Base-by-base conservation (phyloP, 768 basidiomycete species). In the Leccinum pellstonianum region DNA sequence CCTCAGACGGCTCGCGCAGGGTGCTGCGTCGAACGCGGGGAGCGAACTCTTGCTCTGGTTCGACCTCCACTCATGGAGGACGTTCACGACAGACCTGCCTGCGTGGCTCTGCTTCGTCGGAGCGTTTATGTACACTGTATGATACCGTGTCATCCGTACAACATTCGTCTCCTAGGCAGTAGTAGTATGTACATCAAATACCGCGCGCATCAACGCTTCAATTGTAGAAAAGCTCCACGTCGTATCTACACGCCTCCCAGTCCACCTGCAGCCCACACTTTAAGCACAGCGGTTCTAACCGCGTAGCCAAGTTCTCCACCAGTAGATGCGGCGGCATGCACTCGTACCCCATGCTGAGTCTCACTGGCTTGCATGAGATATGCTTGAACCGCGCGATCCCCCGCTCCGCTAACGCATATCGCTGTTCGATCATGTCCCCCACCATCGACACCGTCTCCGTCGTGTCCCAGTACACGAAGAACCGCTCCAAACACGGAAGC, bases 401-500 rank as follows among this genome's bases (percentile, higher is more conserved):
- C 10, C 47, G 61, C 5, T 55, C 62, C 0, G 46, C 50, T 29
- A 66, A 21, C 33, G 64, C 55, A 48, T 64, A 67, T 37, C 69
- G 67, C 29, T 46, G 12, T 55, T 70, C 70, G 9, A 69, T 58
- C 69, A 70, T 66, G 7, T 70, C 61, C 1, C 62, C 69, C 59
- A 71, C 69, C 56, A 58, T 63, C 19, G 57, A 58, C 12, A 70
- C 63, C 38, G 70, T 67, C 62, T 68, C 68, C 19, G 59, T 47
- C 55, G 62, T 67, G 46, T 72, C 70, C 69, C 69, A 70, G 37
- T 65, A 62, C 33, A 70, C 59, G 15, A 48, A 59, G 15, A 67
- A 23, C 52, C 65, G 59, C 19, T 72, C 63, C 48, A 70, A 33
- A 37, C 23, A 11, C 0, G 67, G 63, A 5, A 69, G 63, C 1